A percentile compares a stretch with the other conserved stretches of the same genome.
Conservation (phyloP, 441 rosid genomes). For the Kokia cookei region DNA sequence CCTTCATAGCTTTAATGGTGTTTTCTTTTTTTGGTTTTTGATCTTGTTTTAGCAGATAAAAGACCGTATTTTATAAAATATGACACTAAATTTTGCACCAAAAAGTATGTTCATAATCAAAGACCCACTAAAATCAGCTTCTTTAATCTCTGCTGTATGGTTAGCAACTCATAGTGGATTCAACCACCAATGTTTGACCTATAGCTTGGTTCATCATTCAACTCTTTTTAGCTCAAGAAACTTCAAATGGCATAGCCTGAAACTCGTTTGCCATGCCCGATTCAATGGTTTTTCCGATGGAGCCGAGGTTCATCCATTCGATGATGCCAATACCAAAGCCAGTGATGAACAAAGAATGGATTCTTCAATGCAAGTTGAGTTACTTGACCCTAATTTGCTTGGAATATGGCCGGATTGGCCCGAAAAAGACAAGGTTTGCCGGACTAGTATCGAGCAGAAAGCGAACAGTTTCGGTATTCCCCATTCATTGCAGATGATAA, state of each 20-base stretch:
- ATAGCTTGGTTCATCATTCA: background rate
- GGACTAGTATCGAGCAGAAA: constrained; percentile 39
- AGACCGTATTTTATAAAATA: background rate
- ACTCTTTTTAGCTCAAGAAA: constrained; percentile 10
- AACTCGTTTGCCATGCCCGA: constrained; percentile 30
- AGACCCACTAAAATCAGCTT: constrained; percentile 4
- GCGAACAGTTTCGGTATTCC: constrained; percentile 62
- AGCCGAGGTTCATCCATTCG: too few species aligned
- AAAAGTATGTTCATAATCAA: constrained; percentile 5
- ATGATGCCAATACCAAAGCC: constrained; percentile 29
- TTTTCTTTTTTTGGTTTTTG: background rate
- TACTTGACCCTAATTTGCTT: constrained; percentile 6
- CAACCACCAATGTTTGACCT: background rate
- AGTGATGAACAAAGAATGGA: too few species aligned
- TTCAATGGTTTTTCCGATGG: constrained; percentile 30
- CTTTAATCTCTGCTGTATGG: constrained; percentile 7
- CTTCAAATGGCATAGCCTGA: constrained; percentile 5
- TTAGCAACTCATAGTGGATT: constrained; percentile 4
- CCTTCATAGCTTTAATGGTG: background rate
- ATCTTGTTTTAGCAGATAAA: background rate
- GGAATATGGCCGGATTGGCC: constrained; percentile 48
- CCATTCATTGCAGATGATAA: constrained; percentile 50
- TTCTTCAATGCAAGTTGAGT: too few species aligned
- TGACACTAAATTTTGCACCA: constrained; percentile 25
- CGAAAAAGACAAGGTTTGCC: constrained; percentile 36